phyloP scores from a whole-genome alignment of 2,329 filamentous ascomycete genomes.

The Harringtonia lauricola region DNA sequence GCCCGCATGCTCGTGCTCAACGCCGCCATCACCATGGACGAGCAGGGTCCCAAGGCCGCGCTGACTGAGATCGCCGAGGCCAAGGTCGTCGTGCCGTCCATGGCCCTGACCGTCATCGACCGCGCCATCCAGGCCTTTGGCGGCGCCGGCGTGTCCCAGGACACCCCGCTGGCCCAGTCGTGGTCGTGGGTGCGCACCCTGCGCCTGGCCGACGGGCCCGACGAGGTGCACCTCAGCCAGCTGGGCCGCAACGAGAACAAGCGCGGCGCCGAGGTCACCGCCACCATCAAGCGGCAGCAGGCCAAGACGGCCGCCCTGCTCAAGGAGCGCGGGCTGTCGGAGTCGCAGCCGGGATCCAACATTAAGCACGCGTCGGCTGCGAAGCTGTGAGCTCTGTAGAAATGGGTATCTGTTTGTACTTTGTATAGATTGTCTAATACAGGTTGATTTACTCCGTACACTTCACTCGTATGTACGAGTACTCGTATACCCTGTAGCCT shows the following conservation, averaged over 20 bases:
- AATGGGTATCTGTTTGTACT: too few relatives aligned
- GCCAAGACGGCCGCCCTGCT: conserved; percentile 55
- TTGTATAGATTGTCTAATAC: too few relatives aligned
- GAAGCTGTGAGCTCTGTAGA: conserved; percentile 36
- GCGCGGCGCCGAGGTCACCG: conserved; percentile 48
- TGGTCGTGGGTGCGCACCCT: conserved; percentile 75
- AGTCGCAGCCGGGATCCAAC: conserved; percentile 37
- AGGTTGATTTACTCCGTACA: too few relatives aligned
- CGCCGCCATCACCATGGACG: conserved; percentile 90
- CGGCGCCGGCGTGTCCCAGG: conserved; percentile 82
- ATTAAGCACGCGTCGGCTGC: conserved; percentile 27
- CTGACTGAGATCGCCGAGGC: conserved; percentile 91
- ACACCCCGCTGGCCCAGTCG: conserved; percentile 80
- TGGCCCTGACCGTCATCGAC: conserved; percentile 79
- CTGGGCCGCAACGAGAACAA: conserved; percentile 73
- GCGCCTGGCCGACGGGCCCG: conserved; percentile 82
- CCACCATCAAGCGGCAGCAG: conserved; percentile 53
- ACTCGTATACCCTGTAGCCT: too few relatives aligned
- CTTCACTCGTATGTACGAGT: too few relatives aligned
- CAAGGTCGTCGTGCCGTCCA: conserved; percentile 81
- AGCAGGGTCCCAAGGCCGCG: conserved; percentile 75
- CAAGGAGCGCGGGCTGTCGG: conserved; percentile 40
- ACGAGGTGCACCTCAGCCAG: conserved; percentile 86
- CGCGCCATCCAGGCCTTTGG: conserved; percentile 89
- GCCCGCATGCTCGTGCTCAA: conserved; percentile 86